Evolutionary conservation across 257 asterid genomes (phyloP).

Genomic region (Solanum peruvianum): DNA sequence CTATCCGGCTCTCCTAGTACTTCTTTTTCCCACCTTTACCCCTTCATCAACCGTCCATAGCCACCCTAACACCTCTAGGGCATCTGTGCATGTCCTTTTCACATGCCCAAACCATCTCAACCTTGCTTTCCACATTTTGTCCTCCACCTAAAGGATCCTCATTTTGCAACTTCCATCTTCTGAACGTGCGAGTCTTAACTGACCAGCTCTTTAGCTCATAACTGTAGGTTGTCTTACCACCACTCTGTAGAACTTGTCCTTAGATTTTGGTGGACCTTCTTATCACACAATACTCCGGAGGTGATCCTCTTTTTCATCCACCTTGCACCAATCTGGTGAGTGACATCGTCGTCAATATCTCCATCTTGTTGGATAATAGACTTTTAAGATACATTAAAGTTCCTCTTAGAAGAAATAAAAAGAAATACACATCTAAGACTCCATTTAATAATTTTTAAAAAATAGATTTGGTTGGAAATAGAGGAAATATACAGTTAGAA

Average conservation of each 20-base stretch:
- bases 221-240: background rate
- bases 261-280: background rate
- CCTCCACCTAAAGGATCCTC: background rate
- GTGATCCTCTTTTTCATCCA: background rate
- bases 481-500: background rate
- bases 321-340: background rate
- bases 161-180: background rate
- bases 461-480: background rate
- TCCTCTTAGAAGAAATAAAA: background rate
- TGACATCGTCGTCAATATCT: background rate
- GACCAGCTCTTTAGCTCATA: background rate
- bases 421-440: background rate
- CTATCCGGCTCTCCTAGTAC: background rate
- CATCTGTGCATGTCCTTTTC: background rate
- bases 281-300: background rate
- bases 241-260: background rate
- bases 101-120: background rate
- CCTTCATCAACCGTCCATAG: background rate
- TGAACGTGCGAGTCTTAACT: background rate
- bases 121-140: background rate
- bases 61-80: background rate
- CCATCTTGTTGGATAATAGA: background rate
- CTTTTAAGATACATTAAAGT: background rate
- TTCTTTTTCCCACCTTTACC: background rate
- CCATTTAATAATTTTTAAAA: background rate